Evolutionary conservation across 1,139 yeast genomes (phyloP).

Genomic region (Yueomyces sp.): DNA sequence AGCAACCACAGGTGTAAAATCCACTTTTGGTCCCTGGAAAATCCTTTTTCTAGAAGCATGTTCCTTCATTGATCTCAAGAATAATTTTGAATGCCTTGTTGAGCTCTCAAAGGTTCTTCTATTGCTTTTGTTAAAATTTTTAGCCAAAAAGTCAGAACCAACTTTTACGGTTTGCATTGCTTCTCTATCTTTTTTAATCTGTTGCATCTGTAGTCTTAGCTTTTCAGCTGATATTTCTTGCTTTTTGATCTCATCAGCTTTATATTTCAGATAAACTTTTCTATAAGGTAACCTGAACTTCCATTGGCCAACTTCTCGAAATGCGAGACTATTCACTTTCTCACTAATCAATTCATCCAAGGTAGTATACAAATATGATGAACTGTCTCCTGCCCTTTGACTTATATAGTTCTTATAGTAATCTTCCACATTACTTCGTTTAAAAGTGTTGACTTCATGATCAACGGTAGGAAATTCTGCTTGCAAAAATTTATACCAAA

Average conservation of each 20-base stretch:
- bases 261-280: conserved; percentile 31
- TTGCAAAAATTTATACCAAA: conserved; percentile 36
- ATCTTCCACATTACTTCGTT: conserved; percentile 10
- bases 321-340: conserved; percentile 6
- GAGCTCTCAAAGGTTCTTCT: neutral
- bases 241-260: conserved; percentile 33
- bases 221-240: conserved; percentile 39
- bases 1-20: neutral
- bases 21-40: conserved; percentile 7
- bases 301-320: conserved; percentile 10
- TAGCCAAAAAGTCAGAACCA: conserved; percentile 8
- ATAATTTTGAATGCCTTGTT: conserved; percentile 6
- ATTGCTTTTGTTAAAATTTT: neutral
- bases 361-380: conserved; percentile 4
- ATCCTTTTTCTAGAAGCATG: conserved; percentile 13
- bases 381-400: conserved; percentile 3
- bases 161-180: conserved; percentile 32
- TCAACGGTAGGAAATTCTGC: conserved; percentile 37
- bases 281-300: conserved; percentile 27
- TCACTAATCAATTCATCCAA: conserved; percentile 7
- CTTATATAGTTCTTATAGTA: conserved; percentile 10
- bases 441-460: conserved; percentile 12
- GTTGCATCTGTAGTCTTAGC: conserved; percentile 33
- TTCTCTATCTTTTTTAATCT: conserved; percentile 32
- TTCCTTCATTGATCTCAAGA: conserved; percentile 12